These are phyloP conservation scores for Plasmodium vinckei DNA, from an alignment of 169 alveolate species.

Conservation along the genomic window DNA sequence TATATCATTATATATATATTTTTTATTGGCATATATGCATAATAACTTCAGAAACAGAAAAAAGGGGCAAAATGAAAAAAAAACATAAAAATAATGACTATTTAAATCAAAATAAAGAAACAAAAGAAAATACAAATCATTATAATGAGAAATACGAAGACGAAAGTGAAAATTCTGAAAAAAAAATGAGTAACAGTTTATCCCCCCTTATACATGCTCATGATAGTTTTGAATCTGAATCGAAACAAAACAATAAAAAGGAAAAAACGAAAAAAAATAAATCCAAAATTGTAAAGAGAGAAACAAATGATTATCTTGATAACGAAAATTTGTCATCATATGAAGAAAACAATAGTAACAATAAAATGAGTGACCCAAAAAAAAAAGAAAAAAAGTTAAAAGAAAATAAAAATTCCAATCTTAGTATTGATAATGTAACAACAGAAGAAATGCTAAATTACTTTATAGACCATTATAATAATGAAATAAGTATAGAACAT, in stretches of 20 bases:
- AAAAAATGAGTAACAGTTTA: not conserved
- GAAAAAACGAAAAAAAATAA: not conserved
- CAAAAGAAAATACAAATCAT: not conserved
- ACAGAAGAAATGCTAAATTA: conserved; percentile 48
- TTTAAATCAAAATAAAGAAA: not conserved
- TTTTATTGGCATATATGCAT: not conserved
- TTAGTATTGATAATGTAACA: conserved; percentile 22
- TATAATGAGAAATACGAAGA: not conserved
- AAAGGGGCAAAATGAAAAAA: conserved; percentile 7
- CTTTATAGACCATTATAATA: conserved; percentile 9
- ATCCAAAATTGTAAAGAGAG: not conserved
- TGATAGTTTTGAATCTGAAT: conserved; percentile 10
- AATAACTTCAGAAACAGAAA: conserved; percentile 31
- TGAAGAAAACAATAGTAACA: conserved; percentile 1
- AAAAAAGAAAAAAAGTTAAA: conserved; percentile 6
- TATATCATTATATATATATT: conserved; percentile 5
- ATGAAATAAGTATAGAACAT: conserved; percentile 67
- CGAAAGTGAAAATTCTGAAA: not conserved
- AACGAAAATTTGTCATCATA: not conserved
- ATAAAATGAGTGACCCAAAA: not conserved
- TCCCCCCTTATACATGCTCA: conserved; percentile 34
- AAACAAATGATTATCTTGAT: not conserved
- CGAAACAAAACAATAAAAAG: not conserved
- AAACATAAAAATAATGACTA: not conserved
- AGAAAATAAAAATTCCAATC: conserved; percentile 38